Evolutionary conservation across 345 rosid genomes (phyloP), one percentile per base, ranked within the genome.

Genomic region (Raphanus sativus): DNA sequence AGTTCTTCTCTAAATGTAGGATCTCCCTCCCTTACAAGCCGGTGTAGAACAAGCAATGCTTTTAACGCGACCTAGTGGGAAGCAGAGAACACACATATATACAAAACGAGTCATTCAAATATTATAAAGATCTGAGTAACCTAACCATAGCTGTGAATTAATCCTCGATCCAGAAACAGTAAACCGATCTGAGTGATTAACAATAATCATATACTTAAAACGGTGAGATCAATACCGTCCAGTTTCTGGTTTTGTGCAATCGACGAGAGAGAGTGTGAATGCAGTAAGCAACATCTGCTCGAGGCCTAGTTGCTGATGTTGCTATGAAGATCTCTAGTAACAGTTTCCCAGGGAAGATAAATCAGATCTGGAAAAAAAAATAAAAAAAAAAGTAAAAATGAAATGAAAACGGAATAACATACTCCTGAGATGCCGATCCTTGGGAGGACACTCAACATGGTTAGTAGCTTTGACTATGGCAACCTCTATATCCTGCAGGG

Each of bases 391-490:
- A 33, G 0, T 34, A 34, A 5, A 5, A 52, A 25, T 25, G 12
- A 58, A 58, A 29, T 40, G 16, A 42, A 16, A 40, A 2, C 9
- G 10, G 8, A 71, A 26, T 12, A 30, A 62, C 84, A 73, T 26
- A 92, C 97, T 92, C 69, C 83, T 73, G 69, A 92, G 90, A 77
- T 90, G 93, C 68, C 97, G 80, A 25, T 92, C 97, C 73, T 92
- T 92, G 70, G 97, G 97, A 15, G 92, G 94, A 75, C 89, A 82
- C 85, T 90, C 97, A 61, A 92, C 97, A 73, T 92, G 97, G 73
- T 90, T 92, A 59, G 97, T 90, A n/a, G 97, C 94, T 77, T 92
- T 92, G 70, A 92, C 97, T 48, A 92, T 77, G 71, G 97, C 97
- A 21, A 92, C 88, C 82, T 92, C 97, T 88, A 92, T 75, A 54